Conservation (phyloP, 2,329 filamentous ascomycete species). For the Microthyrium microscopicum region DNA sequence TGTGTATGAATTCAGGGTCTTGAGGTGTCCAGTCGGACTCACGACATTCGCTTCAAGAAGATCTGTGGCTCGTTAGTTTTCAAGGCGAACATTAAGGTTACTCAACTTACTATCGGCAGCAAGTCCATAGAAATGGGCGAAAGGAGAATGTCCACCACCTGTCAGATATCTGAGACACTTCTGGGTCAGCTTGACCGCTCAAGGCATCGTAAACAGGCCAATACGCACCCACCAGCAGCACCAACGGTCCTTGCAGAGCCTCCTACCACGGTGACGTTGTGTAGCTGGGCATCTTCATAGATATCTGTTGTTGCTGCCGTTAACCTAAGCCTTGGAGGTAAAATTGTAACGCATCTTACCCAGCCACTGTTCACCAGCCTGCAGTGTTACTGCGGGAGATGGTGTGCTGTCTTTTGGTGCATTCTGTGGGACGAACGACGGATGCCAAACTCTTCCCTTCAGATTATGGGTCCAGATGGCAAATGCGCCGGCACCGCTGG, state of each 20-base stretch:
- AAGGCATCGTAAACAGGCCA: too few relatives aligned
- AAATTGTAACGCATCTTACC: neutral
- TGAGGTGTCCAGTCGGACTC: neutral
- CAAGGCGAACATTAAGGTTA: neutral
- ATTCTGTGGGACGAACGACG: constrained; percentile 11
- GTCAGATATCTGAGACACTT: too few relatives aligned
- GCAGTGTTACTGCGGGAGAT: constrained; percentile 14
- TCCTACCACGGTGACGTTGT: constrained; percentile 13
- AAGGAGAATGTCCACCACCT: constrained; percentile 15
- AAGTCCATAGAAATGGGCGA: constrained; percentile 14
- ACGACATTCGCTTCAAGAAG: constrained; percentile 1
- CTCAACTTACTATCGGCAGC: constrained; percentile 15
- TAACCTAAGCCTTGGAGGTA: constrained; percentile 1
- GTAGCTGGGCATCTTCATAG: constrained; percentile 12
- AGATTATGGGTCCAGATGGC: constrained; percentile 17
- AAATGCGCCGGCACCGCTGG: constrained; percentile 13
- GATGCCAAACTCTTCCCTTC: constrained; percentile 14
- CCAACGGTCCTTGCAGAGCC: constrained; percentile 15
- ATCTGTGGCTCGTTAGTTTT: neutral
- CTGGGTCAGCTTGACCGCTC: too few relatives aligned
- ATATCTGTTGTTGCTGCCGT: constrained; percentile 6
- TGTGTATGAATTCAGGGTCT: neutral
- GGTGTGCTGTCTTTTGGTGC: constrained; percentile 10
- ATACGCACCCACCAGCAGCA: constrained; percentile 14
- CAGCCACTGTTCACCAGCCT: constrained; percentile 15